These are phyloP conservation scores for Apiotrichum siamense DNA, from an alignment of 1,284 basidiomycete genomes.

Conservation along the genomic window DNA sequence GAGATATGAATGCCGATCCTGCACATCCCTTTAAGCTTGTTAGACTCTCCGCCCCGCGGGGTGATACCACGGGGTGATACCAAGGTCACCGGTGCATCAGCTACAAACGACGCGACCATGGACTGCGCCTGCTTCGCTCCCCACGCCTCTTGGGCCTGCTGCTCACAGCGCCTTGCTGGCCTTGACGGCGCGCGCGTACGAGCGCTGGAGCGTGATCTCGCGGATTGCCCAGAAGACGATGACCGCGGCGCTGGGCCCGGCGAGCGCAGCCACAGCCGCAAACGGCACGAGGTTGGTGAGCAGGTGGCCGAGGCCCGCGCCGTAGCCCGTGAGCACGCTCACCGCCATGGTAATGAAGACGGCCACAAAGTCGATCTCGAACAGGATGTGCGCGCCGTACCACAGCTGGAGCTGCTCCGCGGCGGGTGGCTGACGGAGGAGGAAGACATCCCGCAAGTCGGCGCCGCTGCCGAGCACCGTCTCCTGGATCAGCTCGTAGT, in stretches of 20 bases:
- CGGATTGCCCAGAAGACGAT: constrained; percentile 10
- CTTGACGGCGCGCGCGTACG: background rate
- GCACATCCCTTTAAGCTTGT: no score
- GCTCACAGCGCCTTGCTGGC: background rate
- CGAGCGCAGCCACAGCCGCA: background rate
- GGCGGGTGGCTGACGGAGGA: background rate
- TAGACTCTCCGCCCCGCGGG: no score
- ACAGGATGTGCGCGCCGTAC: constrained; percentile 7
- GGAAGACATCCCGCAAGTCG: constrained; percentile 7
- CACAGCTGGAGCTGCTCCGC: background rate
- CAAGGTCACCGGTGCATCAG: no score
- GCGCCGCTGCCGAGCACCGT: background rate
- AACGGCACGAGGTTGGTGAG: background rate
- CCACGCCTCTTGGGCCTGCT: no score
- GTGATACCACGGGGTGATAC: no score
- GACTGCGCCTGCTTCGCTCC: no score
- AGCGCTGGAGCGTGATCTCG: constrained; percentile 4
- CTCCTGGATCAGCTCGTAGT: constrained; percentile 5
- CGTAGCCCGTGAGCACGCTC: background rate
- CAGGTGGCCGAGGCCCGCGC: background rate
- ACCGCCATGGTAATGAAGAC: background rate
- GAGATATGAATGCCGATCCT: no score
- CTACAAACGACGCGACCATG: no score
- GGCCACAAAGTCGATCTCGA: constrained; percentile 6
- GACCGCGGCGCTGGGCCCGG: constrained; percentile 11